A percentile compares a stretch with the other conserved stretches of the same genome.
These are phyloP conservation scores for Metschnikowia vanudenii DNA, from an alignment of 805 yeast species.

Conservation along the genomic window DNA sequence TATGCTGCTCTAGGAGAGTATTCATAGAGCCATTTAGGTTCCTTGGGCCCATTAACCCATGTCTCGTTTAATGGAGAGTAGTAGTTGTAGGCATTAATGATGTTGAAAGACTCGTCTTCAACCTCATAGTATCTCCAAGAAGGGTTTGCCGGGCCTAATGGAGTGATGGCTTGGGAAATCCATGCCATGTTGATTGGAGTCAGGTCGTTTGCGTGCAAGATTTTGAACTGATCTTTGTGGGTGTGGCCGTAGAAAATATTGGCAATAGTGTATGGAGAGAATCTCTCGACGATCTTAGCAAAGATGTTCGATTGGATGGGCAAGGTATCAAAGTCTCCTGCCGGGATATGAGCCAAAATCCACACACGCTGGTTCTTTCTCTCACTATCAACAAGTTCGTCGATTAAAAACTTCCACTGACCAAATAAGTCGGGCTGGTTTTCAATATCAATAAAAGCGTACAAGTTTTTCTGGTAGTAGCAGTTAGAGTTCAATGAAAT, in stretches of 20 bases:
- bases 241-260: conserved; percentile 71
- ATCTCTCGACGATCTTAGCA: conserved; percentile 58
- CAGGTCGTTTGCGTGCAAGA: conserved; percentile 45
- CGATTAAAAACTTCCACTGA: conserved; percentile 56
- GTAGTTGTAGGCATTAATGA: conserved; percentile 59
- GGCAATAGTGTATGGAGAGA: conserved; percentile 67
- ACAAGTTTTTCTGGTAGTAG: conserved; percentile 60
- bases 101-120: conserved; percentile 56
- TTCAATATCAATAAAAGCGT: conserved; percentile 52
- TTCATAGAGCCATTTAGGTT: conserved; percentile 61
- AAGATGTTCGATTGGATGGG: conserved; percentile 61
- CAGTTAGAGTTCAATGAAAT: conserved; percentile 57
- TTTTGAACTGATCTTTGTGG: conserved; percentile 64
- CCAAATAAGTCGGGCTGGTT: conserved; percentile 62
- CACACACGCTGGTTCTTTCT: conserved; percentile 61
- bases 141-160: conserved; percentile 59
- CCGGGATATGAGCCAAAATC: conserved; percentile 70
- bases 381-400: conserved; percentile 64
- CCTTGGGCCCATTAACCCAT: conserved; percentile 49
- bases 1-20: conserved; percentile 64
- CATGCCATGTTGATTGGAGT: conserved; percentile 55
- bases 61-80: conserved; percentile 61
- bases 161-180: conserved; percentile 67
- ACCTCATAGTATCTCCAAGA: conserved; percentile 72
- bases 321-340: conserved; percentile 51